Evolutionary conservation across 495 filamentous ascomycete species (phyloP).

Genomic region (Geopyxis carbonaria): DNA sequence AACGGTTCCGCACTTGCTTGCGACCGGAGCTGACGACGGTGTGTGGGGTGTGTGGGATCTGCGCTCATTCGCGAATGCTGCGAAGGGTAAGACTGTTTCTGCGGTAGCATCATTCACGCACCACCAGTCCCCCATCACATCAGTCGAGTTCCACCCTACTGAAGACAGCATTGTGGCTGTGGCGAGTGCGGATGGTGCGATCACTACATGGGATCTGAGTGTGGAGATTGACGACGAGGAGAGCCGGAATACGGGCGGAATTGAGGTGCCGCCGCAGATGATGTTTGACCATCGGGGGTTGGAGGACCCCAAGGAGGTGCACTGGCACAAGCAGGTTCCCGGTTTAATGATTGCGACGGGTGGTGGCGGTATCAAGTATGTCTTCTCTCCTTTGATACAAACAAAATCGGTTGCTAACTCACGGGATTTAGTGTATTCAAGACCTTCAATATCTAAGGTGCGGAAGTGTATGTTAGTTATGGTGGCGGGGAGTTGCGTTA

Average conservation of each 20-base stretch:
- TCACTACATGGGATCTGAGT: conserved; percentile 91
- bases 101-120: conserved; percentile 74
- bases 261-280: conserved; percentile 85
- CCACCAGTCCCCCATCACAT: conserved; percentile 90
- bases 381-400: conserved; percentile 6
- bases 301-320: conserved; percentile 79
- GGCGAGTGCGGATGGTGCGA: conserved; percentile 78
- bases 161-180: conserved; percentile 91
- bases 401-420: not conserved
- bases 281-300: conserved; percentile 85
- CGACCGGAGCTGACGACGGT: conserved; percentile 85
- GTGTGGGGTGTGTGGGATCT: conserved; percentile 94
- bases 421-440: conserved; percentile 39
- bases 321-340: conserved; percentile 95
- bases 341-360: conserved; percentile 84
- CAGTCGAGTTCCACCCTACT: conserved; percentile 90
- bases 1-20: conserved; percentile 70
- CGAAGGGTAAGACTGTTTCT: conserved; percentile 42
- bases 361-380: conserved; percentile 59
- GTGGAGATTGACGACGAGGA: conserved; percentile 96
- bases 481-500: no score
- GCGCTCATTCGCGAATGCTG: conserved; percentile 47
- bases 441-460: conserved; percentile 39
- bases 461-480: no score
- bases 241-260: conserved; percentile 68